A percentile compares a stretch with the other conserved stretches of the same genome.
Evolutionary conservation across 768 basidiomycete genomes (phyloP).

Genomic region (Panaeolus papilionaceus): DNA sequence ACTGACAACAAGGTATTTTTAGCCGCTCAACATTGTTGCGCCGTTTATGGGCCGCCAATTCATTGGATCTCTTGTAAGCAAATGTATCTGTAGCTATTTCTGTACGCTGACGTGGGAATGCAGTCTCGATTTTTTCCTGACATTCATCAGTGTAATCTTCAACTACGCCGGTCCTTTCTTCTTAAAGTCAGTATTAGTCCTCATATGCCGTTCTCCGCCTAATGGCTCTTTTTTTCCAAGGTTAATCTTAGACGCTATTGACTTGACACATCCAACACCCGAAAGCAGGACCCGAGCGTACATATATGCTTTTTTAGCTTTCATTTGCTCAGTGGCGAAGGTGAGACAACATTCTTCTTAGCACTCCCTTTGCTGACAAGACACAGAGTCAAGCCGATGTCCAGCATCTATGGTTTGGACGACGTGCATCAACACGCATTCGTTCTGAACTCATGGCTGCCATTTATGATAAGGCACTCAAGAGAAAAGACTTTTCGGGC

Average conservation of each 20-base stretch:
- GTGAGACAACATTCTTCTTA: constrained; percentile 29
- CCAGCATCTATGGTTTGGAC: constrained; percentile 81
- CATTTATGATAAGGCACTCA: constrained; percentile 89
- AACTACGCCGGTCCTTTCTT: constrained; percentile 88
- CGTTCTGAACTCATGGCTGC: constrained; percentile 83
- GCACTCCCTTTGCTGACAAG: not conserved
- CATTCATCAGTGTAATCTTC: constrained; percentile 72
- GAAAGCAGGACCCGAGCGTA: constrained; percentile 68
- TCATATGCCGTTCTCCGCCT: not conserved
- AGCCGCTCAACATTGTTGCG: constrained; percentile 48
- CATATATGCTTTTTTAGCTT: constrained; percentile 79
- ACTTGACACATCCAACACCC: constrained; percentile 46
- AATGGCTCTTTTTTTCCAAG: constrained; percentile 30
- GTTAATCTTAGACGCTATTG: constrained; percentile 66
- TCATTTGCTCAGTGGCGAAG: constrained; percentile 65
- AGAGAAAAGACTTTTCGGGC: constrained; percentile 84
- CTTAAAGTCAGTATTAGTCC: constrained; percentile 59
- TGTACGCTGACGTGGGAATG: not conserved
- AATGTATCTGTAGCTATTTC: not conserved
- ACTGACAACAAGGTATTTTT: constrained; percentile 11
- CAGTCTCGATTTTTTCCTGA: constrained; percentile 71
- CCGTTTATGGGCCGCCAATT: constrained; percentile 51
- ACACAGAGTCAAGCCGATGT: constrained; percentile 66
- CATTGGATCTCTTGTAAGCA: constrained; percentile 50
- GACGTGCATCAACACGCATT: constrained; percentile 76